Evolutionary conservation across 768 basidiomycete genomes (phyloP).

Genomic region (Termitomyces sp.): DNA sequence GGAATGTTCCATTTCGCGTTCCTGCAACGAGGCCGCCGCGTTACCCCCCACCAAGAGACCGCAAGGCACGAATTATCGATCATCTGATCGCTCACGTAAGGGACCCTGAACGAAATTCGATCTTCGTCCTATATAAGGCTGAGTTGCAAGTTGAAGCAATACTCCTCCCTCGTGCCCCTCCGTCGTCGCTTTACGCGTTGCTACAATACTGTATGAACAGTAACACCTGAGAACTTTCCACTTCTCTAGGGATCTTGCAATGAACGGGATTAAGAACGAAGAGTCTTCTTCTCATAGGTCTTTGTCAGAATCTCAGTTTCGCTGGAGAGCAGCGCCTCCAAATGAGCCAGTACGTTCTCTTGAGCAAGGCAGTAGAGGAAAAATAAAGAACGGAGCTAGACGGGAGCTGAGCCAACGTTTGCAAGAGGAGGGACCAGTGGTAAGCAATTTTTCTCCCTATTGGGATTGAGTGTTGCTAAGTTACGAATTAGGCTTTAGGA

Average conservation of each 20-base stretch:
- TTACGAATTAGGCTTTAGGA: not conserved
- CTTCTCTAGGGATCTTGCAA: not conserved
- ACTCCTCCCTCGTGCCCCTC: not conserved
- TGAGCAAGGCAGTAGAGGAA: not conserved
- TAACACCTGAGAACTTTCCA: not conserved
- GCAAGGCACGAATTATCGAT: conserved; percentile 7
- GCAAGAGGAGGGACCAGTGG: not conserved
- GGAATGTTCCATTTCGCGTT: not conserved
- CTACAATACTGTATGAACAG: not conserved
- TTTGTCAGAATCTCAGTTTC: conserved; percentile 7
- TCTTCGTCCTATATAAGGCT: conserved; percentile 2
- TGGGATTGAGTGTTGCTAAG: not conserved
- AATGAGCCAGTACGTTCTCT: not conserved
- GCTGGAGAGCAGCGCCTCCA: conserved; percentile 4
- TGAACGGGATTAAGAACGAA: not conserved
- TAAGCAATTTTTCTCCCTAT: not conserved
- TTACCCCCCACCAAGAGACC: not conserved
- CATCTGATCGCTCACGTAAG: conserved; percentile 10
- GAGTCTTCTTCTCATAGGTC: conserved; percentile 4
- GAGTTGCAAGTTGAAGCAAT: not conserved
- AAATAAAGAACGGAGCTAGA: not conserved
- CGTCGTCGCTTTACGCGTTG: not conserved
- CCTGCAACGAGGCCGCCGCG: conserved; percentile 1
- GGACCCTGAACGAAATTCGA: not conserved
- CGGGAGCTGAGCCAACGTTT: not conserved